Percentiles rank a stretch among this genome's conserved stretches.
Conservation (phyloP, 352 stramenopile genomes). For the Elongisporangium undulatum region DNA sequence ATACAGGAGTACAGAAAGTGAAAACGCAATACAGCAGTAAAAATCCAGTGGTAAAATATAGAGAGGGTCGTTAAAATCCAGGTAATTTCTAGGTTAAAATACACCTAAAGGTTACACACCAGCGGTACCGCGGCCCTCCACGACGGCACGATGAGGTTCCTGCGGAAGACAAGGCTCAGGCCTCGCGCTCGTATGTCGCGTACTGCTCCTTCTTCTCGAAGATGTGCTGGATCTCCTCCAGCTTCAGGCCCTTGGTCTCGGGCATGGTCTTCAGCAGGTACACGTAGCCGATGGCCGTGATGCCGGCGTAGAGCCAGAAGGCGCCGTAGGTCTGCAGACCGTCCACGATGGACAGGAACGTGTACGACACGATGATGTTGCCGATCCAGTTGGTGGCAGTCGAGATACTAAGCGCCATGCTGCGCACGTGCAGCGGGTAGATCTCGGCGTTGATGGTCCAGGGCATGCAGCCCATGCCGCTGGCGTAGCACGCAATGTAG, state of each 20-base stretch:
- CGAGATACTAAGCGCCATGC: conserved; percentile 77
- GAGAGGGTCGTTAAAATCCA: not conserved
- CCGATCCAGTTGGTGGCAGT: conserved; percentile 92
- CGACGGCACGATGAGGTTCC: not conserved
- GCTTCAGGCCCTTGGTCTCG: conserved; percentile 91
- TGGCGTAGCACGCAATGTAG: conserved; percentile 74
- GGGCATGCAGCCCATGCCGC: conserved; percentile 84
- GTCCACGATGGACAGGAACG: conserved; percentile 90
- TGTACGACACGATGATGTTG: conserved; percentile 92
- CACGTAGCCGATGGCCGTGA: conserved; percentile 68
- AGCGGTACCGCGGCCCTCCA: not conserved
- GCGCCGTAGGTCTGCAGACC: conserved; percentile 52
- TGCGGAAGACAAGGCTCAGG: not conserved
- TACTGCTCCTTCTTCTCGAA: conserved; percentile 57
- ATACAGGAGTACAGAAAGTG: too few relatives aligned
- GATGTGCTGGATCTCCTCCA: conserved; percentile 91
- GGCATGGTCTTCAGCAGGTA: conserved; percentile 83
- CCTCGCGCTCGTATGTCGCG: conserved; percentile 9
- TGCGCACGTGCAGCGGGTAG: conserved; percentile 87
- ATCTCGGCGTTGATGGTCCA: conserved; percentile 97
- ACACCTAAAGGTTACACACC: not conserved
- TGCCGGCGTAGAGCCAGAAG: conserved; percentile 90
- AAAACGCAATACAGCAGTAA: too few relatives aligned
- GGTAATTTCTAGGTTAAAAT: not conserved
- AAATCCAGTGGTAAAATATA: too few relatives aligned